Percentiles rank a stretch among this genome's conserved stretches.
These are phyloP conservation scores for Peniophora sp. DNA, from an alignment of 1,284 basidiomycete species.

Conservation along the genomic window DNA sequence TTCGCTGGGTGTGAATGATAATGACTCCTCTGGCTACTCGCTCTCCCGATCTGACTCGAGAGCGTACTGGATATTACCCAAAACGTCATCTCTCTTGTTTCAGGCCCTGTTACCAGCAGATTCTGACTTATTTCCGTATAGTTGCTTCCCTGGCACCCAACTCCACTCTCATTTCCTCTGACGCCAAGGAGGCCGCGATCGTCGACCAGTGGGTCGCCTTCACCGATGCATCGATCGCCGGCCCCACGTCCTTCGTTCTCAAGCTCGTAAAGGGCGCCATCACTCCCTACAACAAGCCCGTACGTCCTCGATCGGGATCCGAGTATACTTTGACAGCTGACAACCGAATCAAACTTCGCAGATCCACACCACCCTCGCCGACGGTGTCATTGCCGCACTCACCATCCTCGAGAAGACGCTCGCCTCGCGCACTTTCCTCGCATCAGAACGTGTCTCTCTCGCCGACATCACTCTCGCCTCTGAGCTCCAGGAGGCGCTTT, in stretches of 20 bases:
- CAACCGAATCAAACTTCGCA: slow-evolving; percentile 18
- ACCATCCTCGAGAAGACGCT: slow-evolving; percentile 72
- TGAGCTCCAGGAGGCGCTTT: slow-evolving; percentile 42
- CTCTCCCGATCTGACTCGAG: no score
- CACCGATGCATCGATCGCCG: slow-evolving; percentile 48
- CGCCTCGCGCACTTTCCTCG: slow-evolving; percentile 80
- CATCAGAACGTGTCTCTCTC: slow-evolving; percentile 89
- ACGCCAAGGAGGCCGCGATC: slow-evolving; percentile 47
- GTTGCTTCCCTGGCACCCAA: slow-evolving; percentile 71
- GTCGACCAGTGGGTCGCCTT: slow-evolving; percentile 67
- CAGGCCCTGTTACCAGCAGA: slow-evolving; percentile 1
- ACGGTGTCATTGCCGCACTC: slow-evolving; percentile 49
- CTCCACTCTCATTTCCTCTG: slow-evolving; percentile 52
- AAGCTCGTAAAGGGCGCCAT: slow-evolving; percentile 34
- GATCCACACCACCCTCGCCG: slow-evolving; percentile 47
- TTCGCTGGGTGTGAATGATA: neutral
- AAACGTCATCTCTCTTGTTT: neutral
- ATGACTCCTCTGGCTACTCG: no score
- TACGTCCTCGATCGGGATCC: slow-evolving; percentile 23
- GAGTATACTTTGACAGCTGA: neutral
- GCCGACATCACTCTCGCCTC: slow-evolving; percentile 78
- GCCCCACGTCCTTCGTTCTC: slow-evolving; percentile 17
- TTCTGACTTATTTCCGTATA: slow-evolving; percentile 25
- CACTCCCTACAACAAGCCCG: slow-evolving; percentile 58
- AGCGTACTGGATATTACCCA: no score